Conservation (phyloP, 345 rosid species). For the Hibiscus trionum region DNA sequence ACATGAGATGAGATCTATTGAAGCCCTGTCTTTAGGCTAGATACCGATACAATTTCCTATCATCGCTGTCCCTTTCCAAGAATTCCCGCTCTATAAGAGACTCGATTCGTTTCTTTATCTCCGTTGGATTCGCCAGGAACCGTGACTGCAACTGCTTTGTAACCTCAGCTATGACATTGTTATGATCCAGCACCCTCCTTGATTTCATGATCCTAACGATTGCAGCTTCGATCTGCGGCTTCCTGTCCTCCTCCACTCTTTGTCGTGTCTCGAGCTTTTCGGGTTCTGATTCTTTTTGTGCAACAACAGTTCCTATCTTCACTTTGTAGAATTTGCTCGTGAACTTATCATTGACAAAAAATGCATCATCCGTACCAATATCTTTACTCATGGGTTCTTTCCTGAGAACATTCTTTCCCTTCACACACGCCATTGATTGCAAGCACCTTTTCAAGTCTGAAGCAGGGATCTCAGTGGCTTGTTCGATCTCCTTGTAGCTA, state of each 20-base stretch:
- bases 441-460: constrained; percentile 85
- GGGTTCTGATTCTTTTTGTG: constrained; percentile 94
- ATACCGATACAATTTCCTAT: constrained; percentile 86
- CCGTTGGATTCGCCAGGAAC: constrained; percentile 87
- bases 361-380: constrained; percentile 77
- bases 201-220: constrained; percentile 98
- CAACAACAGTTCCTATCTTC: constrained; percentile 97
- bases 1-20: constrained; percentile 9
- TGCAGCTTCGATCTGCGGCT: constrained; percentile 98
- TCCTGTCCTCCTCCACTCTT: constrained; percentile 98
- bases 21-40: constrained; percentile 49
- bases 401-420: constrained; percentile 83
- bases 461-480: constrained; percentile 81
- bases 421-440: constrained; percentile 90
- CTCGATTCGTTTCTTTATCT: constrained; percentile 95
- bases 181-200: constrained; percentile 87
- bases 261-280: constrained; percentile 98
- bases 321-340: constrained; percentile 90
- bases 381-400: constrained; percentile 99
- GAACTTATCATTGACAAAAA: constrained; percentile 86
- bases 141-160: constrained; percentile 95
- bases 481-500: constrained; percentile 88
- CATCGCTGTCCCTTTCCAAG: constrained; percentile 86
- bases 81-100: constrained; percentile 93
- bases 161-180: constrained; percentile 85